A percentile compares a stretch with the other conserved stretches of the same genome.
phyloP scores from a whole-genome alignment of 164 flowering plant genomes.

The Vitis labrusca region DNA sequence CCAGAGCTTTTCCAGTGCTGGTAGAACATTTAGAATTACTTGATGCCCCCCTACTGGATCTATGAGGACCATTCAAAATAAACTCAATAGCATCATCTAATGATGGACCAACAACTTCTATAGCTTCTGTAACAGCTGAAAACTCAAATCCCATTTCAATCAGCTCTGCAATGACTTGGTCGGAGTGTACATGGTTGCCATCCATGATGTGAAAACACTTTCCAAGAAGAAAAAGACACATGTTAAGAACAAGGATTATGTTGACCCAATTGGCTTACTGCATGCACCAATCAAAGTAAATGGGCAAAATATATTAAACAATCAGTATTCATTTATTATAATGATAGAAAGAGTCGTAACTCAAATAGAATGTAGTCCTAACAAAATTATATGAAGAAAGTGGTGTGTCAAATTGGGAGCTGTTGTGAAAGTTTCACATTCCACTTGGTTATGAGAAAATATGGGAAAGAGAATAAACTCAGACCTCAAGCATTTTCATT shows the following conservation, averaged over 20 bases:
- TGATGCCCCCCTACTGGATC: constrained; percentile 11
- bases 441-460: not conserved
- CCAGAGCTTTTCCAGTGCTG: constrained; percentile 16
- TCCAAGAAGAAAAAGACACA: no score
- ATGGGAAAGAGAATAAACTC: not conserved
- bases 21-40: constrained; percentile 19
- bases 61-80: constrained; percentile 36
- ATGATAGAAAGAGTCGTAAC: not conserved
- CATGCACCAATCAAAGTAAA: not conserved
- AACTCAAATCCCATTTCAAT: constrained; percentile 73
- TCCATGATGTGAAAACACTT: constrained; percentile 27
- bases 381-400: not conserved
- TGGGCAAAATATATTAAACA: no score
- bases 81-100: constrained; percentile 49
- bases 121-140: constrained; percentile 44
- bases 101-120: constrained; percentile 61
- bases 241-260: no score
- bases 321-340: not conserved
- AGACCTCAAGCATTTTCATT: no score
- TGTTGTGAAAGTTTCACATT: not conserved
- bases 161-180: constrained; percentile 45
- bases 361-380: not conserved
- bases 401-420: not conserved
- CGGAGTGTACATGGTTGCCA: constrained; percentile 22
- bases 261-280: not conserved